These are phyloP conservation scores for Cytidiella melzeri DNA, from an alignment of 768 basidiomycete species.

Conservation along the genomic window DNA sequence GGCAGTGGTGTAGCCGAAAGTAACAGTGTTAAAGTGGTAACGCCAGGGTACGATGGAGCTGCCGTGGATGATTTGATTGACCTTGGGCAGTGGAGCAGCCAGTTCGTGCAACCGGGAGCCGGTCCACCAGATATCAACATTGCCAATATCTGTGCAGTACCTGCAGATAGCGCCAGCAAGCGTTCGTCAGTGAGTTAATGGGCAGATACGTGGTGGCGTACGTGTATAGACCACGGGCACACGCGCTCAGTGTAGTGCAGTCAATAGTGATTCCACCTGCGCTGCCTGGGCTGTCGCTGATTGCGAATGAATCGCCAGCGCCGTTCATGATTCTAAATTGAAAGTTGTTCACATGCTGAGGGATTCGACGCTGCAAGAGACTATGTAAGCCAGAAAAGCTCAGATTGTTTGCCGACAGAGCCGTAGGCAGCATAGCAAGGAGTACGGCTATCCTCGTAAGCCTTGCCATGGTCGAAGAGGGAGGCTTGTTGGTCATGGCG, in stretches of 20 bases:
- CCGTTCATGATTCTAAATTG: conserved; percentile 23
- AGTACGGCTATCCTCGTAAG: not conserved
- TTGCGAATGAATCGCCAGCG: conserved; percentile 26
- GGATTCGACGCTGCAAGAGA: conserved; percentile 31
- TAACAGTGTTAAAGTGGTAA: conserved; percentile 38
- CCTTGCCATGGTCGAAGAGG: no score
- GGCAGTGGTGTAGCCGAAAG: conserved; percentile 34
- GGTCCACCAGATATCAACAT: conserved; percentile 39
- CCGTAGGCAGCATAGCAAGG: not conserved
- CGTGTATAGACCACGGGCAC: conserved; percentile 34
- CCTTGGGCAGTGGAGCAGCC: conserved; percentile 22
- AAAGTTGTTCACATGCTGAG: conserved; percentile 27
- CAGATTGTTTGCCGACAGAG: not conserved
- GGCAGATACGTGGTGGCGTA: conserved; percentile 16
- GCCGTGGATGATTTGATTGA: conserved; percentile 26
- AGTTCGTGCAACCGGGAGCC: conserved; percentile 32
- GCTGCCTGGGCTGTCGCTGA: conserved; percentile 21
- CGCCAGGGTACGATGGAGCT: conserved; percentile 32
- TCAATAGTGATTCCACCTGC: conserved; percentile 23
- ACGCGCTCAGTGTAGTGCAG: conserved; percentile 31
- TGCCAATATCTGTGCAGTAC: conserved; percentile 31
- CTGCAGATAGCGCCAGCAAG: conserved; percentile 11
- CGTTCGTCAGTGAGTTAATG: no score
- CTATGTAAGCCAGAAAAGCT: conserved; percentile 28
- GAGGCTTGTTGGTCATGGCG: no score